These are phyloP conservation scores for Pontederia paniculata DNA, from an alignment of 176 grass and related monocot species.

Conservation along the genomic window DNA sequence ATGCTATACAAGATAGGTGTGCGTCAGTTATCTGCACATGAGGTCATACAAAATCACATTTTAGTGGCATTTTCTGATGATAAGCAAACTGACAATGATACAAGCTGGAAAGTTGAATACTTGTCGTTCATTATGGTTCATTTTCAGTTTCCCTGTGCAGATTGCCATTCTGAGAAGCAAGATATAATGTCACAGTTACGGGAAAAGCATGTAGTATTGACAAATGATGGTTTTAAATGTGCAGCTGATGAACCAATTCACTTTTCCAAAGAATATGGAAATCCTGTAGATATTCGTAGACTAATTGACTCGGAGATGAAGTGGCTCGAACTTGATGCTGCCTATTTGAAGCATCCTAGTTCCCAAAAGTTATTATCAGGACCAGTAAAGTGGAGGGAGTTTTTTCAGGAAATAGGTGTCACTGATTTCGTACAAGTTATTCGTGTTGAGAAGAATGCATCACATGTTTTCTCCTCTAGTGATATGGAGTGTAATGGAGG, in stretches of 20 bases:
- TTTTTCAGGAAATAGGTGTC: constrained; percentile 73
- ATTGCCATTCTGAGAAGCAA: constrained; percentile 59
- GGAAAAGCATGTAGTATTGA: constrained; percentile 54
- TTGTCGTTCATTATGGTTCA: constrained; percentile 78
- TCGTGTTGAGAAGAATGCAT: constrained; percentile 31
- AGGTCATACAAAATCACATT: constrained; percentile 82
- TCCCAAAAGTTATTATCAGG: constrained; percentile 27
- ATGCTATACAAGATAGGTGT: constrained; percentile 71
- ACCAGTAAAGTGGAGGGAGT: constrained; percentile 50
- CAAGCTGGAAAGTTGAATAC: constrained; percentile 61
- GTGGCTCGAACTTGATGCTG: constrained; percentile 72
- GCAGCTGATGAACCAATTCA: constrained; percentile 58
- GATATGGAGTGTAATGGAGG: constrained; percentile 8
- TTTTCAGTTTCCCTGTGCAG: constrained; percentile 61
- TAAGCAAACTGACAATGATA: constrained; percentile 24
- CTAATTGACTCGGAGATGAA: constrained; percentile 44
- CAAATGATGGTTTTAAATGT: constrained; percentile 67
- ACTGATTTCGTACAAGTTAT: constrained; percentile 88
- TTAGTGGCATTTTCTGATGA: constrained; percentile 37
- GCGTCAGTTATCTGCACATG: constrained; percentile 76
- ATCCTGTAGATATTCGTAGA: constrained; percentile 41
- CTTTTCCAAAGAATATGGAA: constrained; percentile 82
- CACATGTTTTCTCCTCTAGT: constrained; percentile 18
- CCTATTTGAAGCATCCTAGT: constrained; percentile 65
- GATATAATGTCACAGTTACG: constrained; percentile 60